These are phyloP conservation scores for Talaromyces sp. DNA, from an alignment of 2,329 filamentous ascomycete species.

Conservation along the genomic window DNA sequence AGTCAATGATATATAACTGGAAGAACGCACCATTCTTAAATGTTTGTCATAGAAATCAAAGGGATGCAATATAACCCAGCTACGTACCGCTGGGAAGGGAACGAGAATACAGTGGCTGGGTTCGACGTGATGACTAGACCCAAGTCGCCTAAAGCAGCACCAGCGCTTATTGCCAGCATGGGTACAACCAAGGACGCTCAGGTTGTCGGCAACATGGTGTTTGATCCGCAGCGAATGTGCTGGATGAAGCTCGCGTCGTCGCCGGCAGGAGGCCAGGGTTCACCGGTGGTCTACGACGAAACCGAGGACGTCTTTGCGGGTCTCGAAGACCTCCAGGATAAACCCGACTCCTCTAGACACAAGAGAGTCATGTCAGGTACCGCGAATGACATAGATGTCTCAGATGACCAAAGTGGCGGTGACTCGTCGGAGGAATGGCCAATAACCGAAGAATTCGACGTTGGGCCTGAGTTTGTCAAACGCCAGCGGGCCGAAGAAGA, in stretches of 20 bases:
- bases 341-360: conserved; percentile 18
- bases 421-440: conserved; percentile 65
- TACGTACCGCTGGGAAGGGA: conserved; percentile 90
- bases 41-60: conserved; percentile 61
- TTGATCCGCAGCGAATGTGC: conserved; percentile 94
- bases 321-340: conserved; percentile 85
- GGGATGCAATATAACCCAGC: conserved; percentile 94
- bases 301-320: conserved; percentile 93
- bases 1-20: too few relatives aligned
- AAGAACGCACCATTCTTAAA: too few relatives aligned
- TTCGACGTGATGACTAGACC: conserved; percentile 62
- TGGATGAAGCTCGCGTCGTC: conserved; percentile 73
- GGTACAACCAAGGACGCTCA: conserved; percentile 79
- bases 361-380: conserved; percentile 16
- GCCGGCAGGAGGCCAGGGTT: conserved; percentile 14
- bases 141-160: conserved; percentile 39
- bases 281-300: conserved; percentile 64
- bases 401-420: conserved; percentile 37
- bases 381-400: conserved; percentile 22
- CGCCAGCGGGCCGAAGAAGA: conserved; percentile 88
- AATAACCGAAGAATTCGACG: conserved; percentile 94
- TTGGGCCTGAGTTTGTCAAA: conserved; percentile 87
- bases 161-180: conserved; percentile 85
- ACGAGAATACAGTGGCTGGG: conserved; percentile 74
- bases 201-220: conserved; percentile 96